These are phyloP conservation scores for Stygiomarasmius scandens DNA, from an alignment of 1,284 basidiomycete species.

Conservation along the genomic window DNA sequence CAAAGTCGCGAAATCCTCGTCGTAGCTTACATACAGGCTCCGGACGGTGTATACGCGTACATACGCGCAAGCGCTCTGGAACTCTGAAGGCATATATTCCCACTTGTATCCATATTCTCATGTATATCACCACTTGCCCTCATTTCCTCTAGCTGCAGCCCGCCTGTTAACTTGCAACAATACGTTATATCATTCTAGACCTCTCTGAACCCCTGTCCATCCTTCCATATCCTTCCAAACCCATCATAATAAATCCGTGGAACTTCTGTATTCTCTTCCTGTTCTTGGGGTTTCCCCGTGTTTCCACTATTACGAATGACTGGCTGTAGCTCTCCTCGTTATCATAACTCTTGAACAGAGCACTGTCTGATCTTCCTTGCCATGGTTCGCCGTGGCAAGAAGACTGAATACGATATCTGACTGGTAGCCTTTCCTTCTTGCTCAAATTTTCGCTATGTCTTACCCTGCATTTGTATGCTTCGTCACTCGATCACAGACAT, in stretches of 20 bases:
- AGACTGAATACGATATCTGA: too few relatives aligned
- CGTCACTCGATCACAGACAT: too few relatives aligned
- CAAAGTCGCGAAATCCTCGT: slow-evolving; percentile 8
- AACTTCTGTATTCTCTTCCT: not conserved
- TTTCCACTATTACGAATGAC: not conserved
- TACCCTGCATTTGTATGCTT: too few relatives aligned
- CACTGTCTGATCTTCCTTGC: too few relatives aligned
- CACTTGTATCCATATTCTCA: not conserved
- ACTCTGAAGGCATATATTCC: not conserved
- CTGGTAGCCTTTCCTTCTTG: too few relatives aligned
- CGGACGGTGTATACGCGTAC: not conserved
- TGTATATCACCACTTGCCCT: not conserved
- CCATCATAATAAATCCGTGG: not conserved
- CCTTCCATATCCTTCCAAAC: not conserved
- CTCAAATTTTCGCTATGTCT: too few relatives aligned
- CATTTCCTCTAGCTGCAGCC: not conserved
- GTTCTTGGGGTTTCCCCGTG: not conserved
- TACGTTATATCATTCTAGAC: not conserved
- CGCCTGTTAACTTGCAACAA: too few relatives aligned
- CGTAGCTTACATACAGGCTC: not conserved
- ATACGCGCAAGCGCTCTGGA: not conserved
- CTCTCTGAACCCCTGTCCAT: not conserved
- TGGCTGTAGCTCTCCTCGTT: not conserved
- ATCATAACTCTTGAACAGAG: too few relatives aligned
- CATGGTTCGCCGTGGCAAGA: too few relatives aligned